phyloP scores from a whole-genome alignment of 2,329 filamentous ascomycete genomes.

The Zalaria sp. region DNA sequence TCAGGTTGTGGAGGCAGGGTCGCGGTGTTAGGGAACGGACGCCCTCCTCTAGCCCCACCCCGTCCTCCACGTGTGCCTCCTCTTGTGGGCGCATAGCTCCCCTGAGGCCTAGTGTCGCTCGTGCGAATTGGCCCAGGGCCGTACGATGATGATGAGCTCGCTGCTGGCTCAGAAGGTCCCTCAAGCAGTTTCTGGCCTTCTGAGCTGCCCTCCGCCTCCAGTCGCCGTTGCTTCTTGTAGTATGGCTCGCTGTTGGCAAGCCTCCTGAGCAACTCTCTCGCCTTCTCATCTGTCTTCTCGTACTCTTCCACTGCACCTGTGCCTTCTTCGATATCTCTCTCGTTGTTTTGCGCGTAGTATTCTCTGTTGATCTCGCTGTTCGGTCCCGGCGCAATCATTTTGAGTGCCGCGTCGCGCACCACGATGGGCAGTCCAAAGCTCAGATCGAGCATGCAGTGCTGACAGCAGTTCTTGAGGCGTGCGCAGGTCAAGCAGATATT shows the following conservation, averaged over 20 bases:
- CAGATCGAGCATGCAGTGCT: slow-evolving; percentile 96
- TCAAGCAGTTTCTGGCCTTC: slow-evolving; percentile 28
- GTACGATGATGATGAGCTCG: slow-evolving; percentile 19
- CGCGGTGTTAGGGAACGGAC: slow-evolving; percentile 52
- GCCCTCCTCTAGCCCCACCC: slow-evolving; percentile 34
- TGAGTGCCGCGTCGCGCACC: slow-evolving; percentile 87
- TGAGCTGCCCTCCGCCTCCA: slow-evolving; percentile 42
- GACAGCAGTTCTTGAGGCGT: slow-evolving; percentile 95
- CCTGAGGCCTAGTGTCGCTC: slow-evolving; percentile 33
- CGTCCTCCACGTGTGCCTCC: slow-evolving; percentile 25
- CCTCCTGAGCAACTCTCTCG: slow-evolving; percentile 68
- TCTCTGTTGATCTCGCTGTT: slow-evolving; percentile 88
- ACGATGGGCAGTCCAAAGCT: slow-evolving; percentile 91
- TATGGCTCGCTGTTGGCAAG: slow-evolving; percentile 90
- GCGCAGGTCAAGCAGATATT: slow-evolving; percentile 96
- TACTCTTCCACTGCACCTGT: slow-evolving; percentile 70
- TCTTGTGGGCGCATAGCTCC: slow-evolving; percentile 13
- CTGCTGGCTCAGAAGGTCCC: slow-evolving; percentile 19
- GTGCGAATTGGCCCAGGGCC: slow-evolving; percentile 65
- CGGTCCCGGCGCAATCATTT: slow-evolving; percentile 92
- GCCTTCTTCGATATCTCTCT: slow-evolving; percentile 88
- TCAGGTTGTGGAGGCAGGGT: slow-evolving; percentile 67
- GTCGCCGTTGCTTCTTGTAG: slow-evolving; percentile 70
- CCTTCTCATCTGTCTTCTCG: slow-evolving; percentile 95
- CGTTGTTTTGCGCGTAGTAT: slow-evolving; percentile 96